phyloP scores from a whole-genome alignment of 2,329 filamentous ascomycete genomes.

The Alternaria incomplexa region DNA sequence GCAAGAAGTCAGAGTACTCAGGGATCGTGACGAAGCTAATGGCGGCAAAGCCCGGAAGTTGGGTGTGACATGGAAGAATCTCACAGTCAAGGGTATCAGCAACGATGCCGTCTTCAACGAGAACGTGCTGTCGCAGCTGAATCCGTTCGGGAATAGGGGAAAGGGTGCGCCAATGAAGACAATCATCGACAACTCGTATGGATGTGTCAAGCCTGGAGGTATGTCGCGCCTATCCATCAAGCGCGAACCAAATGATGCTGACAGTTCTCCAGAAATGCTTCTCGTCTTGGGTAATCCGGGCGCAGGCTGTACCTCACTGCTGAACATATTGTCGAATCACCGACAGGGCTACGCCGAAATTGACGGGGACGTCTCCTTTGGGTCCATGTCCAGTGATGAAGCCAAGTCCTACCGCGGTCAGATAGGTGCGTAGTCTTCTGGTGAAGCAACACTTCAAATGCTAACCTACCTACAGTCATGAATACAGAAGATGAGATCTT shows the following conservation, averaged over 20 bases:
- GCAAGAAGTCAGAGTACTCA: neutral
- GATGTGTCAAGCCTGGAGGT: constrained; percentile 67
- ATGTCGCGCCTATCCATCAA: neutral
- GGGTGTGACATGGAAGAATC: constrained; percentile 74
- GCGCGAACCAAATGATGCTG: neutral
- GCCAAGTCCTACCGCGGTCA: constrained; percentile 78
- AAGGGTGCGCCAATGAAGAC: constrained; percentile 60
- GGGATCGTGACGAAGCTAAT: neutral
- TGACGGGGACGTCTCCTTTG: constrained; percentile 59
- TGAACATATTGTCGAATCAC: constrained; percentile 65
- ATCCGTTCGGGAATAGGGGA: constrained; percentile 54
- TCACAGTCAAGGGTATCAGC: constrained; percentile 75
- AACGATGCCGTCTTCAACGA: constrained; percentile 69
- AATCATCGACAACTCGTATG: constrained; percentile 68
- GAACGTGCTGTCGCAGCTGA: constrained; percentile 59
- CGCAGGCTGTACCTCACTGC: constrained; percentile 60
- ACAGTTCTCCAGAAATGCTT: constrained; percentile 61
- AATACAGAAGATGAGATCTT: constrained; percentile 80
- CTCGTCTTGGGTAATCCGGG: constrained; percentile 73
- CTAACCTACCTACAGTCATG: constrained; percentile 50
- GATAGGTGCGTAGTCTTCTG: constrained; percentile 58
- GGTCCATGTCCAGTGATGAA: constrained; percentile 72
- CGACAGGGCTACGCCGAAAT: constrained; percentile 71
- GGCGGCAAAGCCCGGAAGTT: constrained; percentile 65
- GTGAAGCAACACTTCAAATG: neutral